Conservation (phyloP, 148 eudicot species). For the Rhododendron ovatum region DNA sequence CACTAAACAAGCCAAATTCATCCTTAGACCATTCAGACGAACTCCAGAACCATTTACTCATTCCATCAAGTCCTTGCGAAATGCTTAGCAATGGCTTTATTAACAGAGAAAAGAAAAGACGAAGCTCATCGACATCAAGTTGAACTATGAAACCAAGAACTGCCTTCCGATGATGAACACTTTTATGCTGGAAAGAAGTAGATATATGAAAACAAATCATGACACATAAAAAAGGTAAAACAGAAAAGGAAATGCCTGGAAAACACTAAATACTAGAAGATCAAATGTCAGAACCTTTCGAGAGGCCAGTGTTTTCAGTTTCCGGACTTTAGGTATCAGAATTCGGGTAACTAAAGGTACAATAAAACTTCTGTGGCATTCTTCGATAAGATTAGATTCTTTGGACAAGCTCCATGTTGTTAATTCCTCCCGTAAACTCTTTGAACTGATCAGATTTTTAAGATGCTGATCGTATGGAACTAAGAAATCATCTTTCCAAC, state of each 20-base stretch:
- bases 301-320: constrained; percentile 58
- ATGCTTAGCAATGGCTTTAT: constrained; percentile 46
- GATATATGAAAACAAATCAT: background rate
- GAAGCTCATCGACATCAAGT: constrained; percentile 71
- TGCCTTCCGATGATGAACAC: constrained; percentile 65
- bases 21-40: constrained; percentile 21
- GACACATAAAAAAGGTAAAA: background rate
- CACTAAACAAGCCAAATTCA: constrained; percentile 17
- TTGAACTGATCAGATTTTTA: constrained; percentile 65
- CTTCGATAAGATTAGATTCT: constrained; percentile 56
- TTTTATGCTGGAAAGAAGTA: constrained; percentile 52
- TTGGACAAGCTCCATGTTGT: constrained; percentile 79
- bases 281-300: constrained; percentile 51
- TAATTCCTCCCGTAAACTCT: constrained; percentile 70
- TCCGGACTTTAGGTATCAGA: constrained; percentile 81
- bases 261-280: background rate
- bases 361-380: constrained; percentile 54
- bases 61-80: constrained; percentile 21
- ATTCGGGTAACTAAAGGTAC: constrained; percentile 61
- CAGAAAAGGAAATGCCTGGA: background rate
- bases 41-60: constrained; percentile 29
- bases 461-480: constrained; percentile 63
- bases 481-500: constrained; percentile 77
- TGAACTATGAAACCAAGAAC: constrained; percentile 76
- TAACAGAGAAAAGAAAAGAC: constrained; percentile 68